A percentile compares a stretch with the other conserved stretches of the same genome.
Conservation (phyloP, 768 basidiomycete species). For the Hypholoma sublateritium region DNA sequence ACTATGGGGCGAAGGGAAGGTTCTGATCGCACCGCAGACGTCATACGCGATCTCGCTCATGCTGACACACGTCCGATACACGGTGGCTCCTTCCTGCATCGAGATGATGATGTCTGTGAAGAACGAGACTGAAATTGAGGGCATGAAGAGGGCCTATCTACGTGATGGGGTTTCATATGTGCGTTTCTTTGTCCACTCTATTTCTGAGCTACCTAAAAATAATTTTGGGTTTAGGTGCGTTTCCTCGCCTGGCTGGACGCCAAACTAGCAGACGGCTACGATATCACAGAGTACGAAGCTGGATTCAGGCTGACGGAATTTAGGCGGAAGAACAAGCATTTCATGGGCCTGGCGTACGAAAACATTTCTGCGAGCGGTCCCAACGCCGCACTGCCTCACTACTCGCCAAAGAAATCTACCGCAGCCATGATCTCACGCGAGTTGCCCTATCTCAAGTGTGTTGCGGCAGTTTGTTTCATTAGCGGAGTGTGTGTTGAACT, state of each 20-base stretch:
- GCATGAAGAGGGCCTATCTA: constrained; percentile 80
- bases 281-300: constrained; percentile 92
- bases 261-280: constrained; percentile 72
- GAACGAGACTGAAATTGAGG: constrained; percentile 83
- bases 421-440: constrained; percentile 76
- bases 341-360: constrained; percentile 85
- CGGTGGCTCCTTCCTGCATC: constrained; percentile 66
- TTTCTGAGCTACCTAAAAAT: constrained; percentile 10
- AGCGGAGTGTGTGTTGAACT: constrained; percentile 4
- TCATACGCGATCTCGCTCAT: constrained; percentile 85
- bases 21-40: constrained; percentile 71
- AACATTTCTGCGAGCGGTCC: constrained; percentile 88
- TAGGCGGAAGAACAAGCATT: constrained; percentile 67
- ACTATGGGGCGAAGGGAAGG: constrained; percentile 79
- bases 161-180: constrained; percentile 88
- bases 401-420: constrained; percentile 68
- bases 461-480: constrained; percentile 14
- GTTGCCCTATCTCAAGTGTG: constrained; percentile 88
- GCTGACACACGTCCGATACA: constrained; percentile 81
- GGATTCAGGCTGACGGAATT: constrained; percentile 80
- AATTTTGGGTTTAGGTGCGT: constrained; percentile 41
- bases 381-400: constrained; percentile 95
- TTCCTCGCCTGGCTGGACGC: constrained; percentile 93
- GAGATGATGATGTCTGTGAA: constrained; percentile 85
- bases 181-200: constrained; percentile 31